These are phyloP conservation scores for Phytophthora pini DNA, from an alignment of 352 stramenopile genomes.

Conservation along the genomic window DNA sequence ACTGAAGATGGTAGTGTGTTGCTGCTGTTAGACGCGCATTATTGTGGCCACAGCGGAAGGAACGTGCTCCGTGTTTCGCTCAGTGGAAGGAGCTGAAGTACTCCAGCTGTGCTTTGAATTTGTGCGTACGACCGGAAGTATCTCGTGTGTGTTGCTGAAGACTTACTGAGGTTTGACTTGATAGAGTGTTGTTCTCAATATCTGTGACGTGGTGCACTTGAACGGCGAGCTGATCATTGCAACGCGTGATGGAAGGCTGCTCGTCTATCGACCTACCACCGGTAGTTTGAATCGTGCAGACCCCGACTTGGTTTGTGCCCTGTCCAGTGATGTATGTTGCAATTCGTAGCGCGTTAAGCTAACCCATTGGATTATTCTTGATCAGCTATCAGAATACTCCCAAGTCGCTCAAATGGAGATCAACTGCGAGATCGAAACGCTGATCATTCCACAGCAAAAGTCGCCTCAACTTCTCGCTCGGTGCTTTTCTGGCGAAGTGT, in stretches of 20 bases:
- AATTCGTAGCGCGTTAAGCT: not conserved
- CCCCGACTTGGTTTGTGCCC: conserved; percentile 24
- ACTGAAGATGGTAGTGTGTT: not conserved
- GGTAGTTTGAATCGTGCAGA: conserved; percentile 6
- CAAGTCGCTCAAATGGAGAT: conserved; percentile 64
- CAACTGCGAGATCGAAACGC: conserved; percentile 62
- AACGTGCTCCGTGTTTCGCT: conserved; percentile 68
- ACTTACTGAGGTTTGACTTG: conserved; percentile 9
- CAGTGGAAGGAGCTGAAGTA: conserved; percentile 54
- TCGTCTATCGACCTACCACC: conserved; percentile 50
- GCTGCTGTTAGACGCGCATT: conserved; percentile 51
- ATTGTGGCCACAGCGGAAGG: conserved; percentile 83
- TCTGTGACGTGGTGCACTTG: conserved; percentile 62
- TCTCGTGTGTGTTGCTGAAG: not conserved
- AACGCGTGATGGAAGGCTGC: conserved; percentile 68
- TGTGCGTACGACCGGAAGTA: conserved; percentile 41
- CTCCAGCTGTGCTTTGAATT: conserved; percentile 69
- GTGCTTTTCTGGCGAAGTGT: conserved; percentile 64
- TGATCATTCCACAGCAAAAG: conserved; percentile 41
- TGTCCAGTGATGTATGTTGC: not conserved
- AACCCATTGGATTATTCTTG: conserved; percentile 8
- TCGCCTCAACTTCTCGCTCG: conserved; percentile 48
- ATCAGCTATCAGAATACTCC: conserved; percentile 56
- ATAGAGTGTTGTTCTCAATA: conserved; percentile 75
- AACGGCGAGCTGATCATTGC: conserved; percentile 65